phyloP scores from a whole-genome alignment of 805 yeast genomes.

The Cyberlindnera sargentensis region DNA sequence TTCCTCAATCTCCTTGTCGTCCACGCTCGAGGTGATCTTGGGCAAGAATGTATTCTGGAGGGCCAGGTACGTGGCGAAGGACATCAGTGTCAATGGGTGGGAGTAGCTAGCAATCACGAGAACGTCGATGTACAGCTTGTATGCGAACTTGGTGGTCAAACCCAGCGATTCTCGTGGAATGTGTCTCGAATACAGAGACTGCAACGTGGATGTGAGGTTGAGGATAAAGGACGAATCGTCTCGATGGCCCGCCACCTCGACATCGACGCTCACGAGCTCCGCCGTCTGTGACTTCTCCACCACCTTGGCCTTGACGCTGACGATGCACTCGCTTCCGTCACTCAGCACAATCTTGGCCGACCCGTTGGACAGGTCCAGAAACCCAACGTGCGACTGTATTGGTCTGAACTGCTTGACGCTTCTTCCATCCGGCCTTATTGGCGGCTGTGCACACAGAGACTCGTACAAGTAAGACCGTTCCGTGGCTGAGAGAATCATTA shows the following conservation, averaged over 20 bases:
- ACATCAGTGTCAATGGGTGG: slow-evolving; percentile 73
- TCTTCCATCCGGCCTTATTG: slow-evolving; percentile 84
- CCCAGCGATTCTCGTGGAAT: slow-evolving; percentile 47
- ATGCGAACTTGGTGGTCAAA: slow-evolving; percentile 69
- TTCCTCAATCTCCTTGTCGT: slow-evolving; percentile 64
- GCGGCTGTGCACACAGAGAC: slow-evolving; percentile 52
- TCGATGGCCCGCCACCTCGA: slow-evolving; percentile 73
- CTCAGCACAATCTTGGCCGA: slow-evolving; percentile 79
- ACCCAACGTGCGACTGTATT: slow-evolving; percentile 70
- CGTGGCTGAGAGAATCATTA: slow-evolving; percentile 66
- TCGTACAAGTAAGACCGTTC: slow-evolving; percentile 72
- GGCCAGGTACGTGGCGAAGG: slow-evolving; percentile 78
- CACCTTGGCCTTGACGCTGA: slow-evolving; percentile 83
- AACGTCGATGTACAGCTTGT: slow-evolving; percentile 72
- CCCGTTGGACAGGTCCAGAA: slow-evolving; percentile 85
- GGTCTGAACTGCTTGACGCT: slow-evolving; percentile 72
- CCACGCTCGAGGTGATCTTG: slow-evolving; percentile 56
- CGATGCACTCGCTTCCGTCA: slow-evolving; percentile 92
- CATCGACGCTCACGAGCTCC: slow-evolving; percentile 62
- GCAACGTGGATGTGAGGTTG: slow-evolving; percentile 55
- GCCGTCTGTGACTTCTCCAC: slow-evolving; percentile 39
- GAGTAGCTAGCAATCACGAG: slow-evolving; percentile 71
- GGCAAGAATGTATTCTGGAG: slow-evolving; percentile 75
- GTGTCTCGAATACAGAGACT: slow-evolving; percentile 43
- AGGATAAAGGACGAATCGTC: slow-evolving; percentile 70